Evolutionary conservation across 768 basidiomycete genomes (phyloP).

Genomic region (Mycena rosella): DNA sequence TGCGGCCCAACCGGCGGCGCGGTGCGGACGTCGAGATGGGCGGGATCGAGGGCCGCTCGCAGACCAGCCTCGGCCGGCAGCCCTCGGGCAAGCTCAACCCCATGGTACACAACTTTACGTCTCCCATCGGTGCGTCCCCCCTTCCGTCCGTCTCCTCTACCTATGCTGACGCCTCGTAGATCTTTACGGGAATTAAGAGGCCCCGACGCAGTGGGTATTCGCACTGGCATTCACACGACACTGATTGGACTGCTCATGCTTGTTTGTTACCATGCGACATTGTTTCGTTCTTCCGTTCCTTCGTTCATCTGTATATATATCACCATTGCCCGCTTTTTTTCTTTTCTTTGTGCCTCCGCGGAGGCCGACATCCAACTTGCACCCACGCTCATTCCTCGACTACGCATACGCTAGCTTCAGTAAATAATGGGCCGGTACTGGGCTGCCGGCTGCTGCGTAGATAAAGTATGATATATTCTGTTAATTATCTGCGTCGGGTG

Average conservation of each 20-base stretch:
- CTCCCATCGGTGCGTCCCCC: conserved; percentile 70
- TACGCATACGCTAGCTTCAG: no score
- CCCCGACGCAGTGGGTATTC: conserved; percentile 45
- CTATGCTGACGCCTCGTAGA: background rate
- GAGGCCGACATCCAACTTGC: conserved; percentile 3
- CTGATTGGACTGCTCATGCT: conserved; percentile 38
- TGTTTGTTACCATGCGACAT: background rate
- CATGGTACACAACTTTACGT: conserved; percentile 74
- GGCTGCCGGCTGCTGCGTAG: no score
- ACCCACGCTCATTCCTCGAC: no score
- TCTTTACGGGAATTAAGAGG: conserved; percentile 26
- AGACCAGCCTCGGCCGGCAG: conserved; percentile 51
- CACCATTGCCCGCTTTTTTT: no score
- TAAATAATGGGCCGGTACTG: no score
- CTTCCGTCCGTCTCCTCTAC: no score
- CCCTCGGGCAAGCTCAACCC: conserved; percentile 55
- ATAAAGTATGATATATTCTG: no score
- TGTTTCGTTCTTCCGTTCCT: background rate
- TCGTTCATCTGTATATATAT: conserved; percentile 22
- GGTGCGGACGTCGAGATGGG: conserved; percentile 42
- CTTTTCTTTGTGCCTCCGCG: conserved; percentile 6
- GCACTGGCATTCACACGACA: conserved; percentile 51
- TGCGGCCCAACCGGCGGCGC: conserved; percentile 59
- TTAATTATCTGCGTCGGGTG: no score
- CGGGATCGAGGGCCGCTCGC: conserved; percentile 52